phyloP scores from a whole-genome alignment of 129 eudicot genomes.

The Artemisia annua region DNA sequence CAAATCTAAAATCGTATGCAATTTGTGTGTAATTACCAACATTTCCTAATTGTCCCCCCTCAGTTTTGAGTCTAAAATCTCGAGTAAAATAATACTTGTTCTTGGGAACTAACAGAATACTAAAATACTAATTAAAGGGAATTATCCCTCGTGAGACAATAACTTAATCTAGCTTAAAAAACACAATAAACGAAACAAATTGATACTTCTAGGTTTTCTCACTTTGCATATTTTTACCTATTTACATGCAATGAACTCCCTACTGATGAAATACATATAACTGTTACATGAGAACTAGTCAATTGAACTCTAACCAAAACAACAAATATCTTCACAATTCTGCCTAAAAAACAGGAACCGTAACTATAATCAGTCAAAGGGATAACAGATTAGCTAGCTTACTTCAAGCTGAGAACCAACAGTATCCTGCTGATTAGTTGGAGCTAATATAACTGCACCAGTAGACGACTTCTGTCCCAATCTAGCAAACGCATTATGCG shows the following conservation, averaged over 20 bases:
- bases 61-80: conserved; percentile 3
- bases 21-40: not conserved
- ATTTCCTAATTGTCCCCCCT: not conserved
- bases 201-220: too few species aligned
- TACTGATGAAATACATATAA: too few species aligned
- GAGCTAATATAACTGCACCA: conserved; percentile 67
- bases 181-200: too few species aligned
- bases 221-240: too few species aligned
- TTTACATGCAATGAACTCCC: too few species aligned
- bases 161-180: not conserved
- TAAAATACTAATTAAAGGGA: not conserved
- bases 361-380: not conserved
- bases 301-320: too few species aligned
- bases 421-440: conserved; percentile 91
- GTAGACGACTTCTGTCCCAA: conserved; percentile 72
- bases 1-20: not conserved
- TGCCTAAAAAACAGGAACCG: not conserved
- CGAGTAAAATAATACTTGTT: not conserved
- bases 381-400: conserved; percentile 5
- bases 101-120: not conserved
- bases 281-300: too few species aligned
- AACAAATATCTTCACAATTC: not conserved
- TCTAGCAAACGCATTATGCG: conserved; percentile 88
- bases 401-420: conserved; percentile 79
- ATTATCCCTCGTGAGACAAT: not conserved